phyloP scores from a whole-genome alignment of 306 rosid genomes.

The Canavalia gladiata region DNA sequence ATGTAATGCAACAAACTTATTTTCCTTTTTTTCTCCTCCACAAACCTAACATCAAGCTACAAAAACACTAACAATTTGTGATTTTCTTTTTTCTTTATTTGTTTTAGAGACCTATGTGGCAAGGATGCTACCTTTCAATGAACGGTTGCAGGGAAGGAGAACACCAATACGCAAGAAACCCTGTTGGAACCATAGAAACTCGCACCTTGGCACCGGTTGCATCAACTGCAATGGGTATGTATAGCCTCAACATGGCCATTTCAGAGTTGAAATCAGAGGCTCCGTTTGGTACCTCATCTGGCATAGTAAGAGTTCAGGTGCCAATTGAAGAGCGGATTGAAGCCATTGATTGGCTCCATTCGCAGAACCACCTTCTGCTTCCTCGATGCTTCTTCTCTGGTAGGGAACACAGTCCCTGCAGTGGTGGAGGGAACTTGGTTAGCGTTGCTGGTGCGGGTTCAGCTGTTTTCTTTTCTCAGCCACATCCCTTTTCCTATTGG shows the following conservation, averaged over 20 bases:
- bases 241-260: constrained; percentile 64
- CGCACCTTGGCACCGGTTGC: constrained; percentile 61
- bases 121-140: constrained; percentile 68
- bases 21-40: not conserved
- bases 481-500: constrained; percentile 66
- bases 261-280: constrained; percentile 62
- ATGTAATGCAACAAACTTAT: constrained; percentile 23
- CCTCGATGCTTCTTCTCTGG: constrained; percentile 87
- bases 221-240: constrained; percentile 71
- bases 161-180: constrained; percentile 6
- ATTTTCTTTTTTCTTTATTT: not conserved
- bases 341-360: constrained; percentile 87
- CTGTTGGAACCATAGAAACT: constrained; percentile 69
- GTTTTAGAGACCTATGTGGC: constrained; percentile 48
- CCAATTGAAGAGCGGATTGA: constrained; percentile 82
- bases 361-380: constrained; percentile 68
- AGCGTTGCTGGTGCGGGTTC: constrained; percentile 91
- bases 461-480: constrained; percentile 74
- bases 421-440: constrained; percentile 53
- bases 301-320: constrained; percentile 67
- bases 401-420: constrained; percentile 42
- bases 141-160: constrained; percentile 71
- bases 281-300: constrained; percentile 66
- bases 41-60: not conserved
- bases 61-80: not conserved